Evolutionary conservation across 495 filamentous ascomycete genomes (phyloP), one percentile per base, ranked within the genome.

Genomic region (Glonium stellatum): DNA sequence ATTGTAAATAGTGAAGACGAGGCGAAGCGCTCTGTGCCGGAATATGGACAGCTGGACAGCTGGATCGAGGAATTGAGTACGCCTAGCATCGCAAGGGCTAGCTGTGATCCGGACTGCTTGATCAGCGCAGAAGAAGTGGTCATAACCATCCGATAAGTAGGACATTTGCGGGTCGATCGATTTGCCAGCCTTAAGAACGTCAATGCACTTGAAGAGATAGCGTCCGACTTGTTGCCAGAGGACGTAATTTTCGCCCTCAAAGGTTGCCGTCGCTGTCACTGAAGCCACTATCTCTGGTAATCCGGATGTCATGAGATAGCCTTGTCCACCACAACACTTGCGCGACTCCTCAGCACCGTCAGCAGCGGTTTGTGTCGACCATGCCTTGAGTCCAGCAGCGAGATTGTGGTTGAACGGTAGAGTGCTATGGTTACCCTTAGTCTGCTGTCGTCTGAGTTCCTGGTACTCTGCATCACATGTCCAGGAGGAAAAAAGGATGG

Each of bases 211-310:
- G 57, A 60, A 60, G 10, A 60, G 39, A 47, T 60, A 60, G 19
- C 52, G 58, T 21, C 51, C 58, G 15, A 63, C 34, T 34, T 58
- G 60, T 37, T 58, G 60, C 55, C 48, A 58, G 21, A 58, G 55
- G 15, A 58, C 60, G 23, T 58, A 63, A n/a, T 58, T 63, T 22
- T 52, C 62, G 46, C 35, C 67, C 51, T 70, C 67, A 13, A 67
- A 59, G 8, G 65, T 67, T 31, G 59, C 58, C 0, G 50, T 60
- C 0, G 59, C 65, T 1, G 59, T 57, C n/a, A 66, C 39, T 15
- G 55, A 25, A 18, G 52, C 39, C 1, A 63, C 62, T 5, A 67
- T 63, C 27, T 64, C 64, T 0, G 58, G 58, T 0, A 69, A 46
- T 4, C 64, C 67, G 27, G 64, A 67, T 10, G 58, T 67, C 21